Evolutionary conservation across 2,329 filamentous ascomycete species (phyloP).

Genomic region (Microcera coccophila): DNA sequence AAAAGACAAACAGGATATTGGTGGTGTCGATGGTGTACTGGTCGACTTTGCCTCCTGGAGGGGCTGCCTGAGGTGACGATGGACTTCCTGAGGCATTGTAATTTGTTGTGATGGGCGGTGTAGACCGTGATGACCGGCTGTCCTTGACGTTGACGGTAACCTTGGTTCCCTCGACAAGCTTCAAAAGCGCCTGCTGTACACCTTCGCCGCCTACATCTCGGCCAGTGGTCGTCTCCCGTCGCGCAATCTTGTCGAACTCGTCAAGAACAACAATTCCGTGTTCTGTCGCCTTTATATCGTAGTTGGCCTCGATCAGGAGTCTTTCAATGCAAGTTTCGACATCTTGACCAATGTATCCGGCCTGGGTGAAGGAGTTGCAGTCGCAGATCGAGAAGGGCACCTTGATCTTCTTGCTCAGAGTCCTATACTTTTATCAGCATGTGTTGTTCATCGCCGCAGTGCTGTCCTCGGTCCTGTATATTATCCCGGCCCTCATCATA

Average conservation of each 20-base stretch:
- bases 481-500: too few relatives aligned
- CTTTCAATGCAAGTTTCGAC: constrained; percentile 94
- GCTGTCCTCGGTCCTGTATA: too few relatives aligned
- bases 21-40: constrained; percentile 81
- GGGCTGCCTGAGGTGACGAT: constrained; percentile 43
- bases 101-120: constrained; percentile 50
- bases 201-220: constrained; percentile 95
- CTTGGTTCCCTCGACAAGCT: constrained; percentile 94
- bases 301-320: constrained; percentile 83
- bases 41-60: constrained; percentile 51
- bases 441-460: too few relatives aligned
- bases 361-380: constrained; percentile 93
- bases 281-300: constrained; percentile 79
- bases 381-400: constrained; percentile 95
- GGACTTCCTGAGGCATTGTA: constrained; percentile 46
- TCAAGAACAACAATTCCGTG: constrained; percentile 93
- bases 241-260: constrained; percentile 96
- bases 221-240: constrained; percentile 79
- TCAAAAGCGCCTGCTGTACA: constrained; percentile 90
- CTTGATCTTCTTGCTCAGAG: constrained; percentile 84
- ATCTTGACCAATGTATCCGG: constrained; percentile 96
- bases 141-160: constrained; percentile 87
- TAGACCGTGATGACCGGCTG: constrained; percentile 56
- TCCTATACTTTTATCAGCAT: constrained; percentile 53
- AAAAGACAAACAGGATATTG: constrained; percentile 96